Percentiles rank a stretch among this genome's conserved stretches.
Conservation (phyloP, 2,329 filamentous ascomycete genomes). For the Aureobasidium sp. region DNA sequence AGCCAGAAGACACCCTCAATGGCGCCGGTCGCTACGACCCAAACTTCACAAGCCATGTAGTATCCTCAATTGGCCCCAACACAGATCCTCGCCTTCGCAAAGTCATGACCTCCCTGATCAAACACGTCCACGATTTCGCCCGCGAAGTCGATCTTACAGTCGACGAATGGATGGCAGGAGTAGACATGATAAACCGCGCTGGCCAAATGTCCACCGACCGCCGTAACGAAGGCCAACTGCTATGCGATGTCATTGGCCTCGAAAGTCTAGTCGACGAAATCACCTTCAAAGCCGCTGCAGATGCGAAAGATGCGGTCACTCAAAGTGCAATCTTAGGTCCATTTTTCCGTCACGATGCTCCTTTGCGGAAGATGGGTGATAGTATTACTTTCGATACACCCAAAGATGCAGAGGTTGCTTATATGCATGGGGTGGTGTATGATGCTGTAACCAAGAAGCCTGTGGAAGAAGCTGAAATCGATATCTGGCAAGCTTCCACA, state of each 20-base stretch:
- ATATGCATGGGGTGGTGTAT: conserved; percentile 55
- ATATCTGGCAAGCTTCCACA: conserved; percentile 72
- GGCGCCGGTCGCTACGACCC: conserved; percentile 18
- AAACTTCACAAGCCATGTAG: conserved; percentile 27
- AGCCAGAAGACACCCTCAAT: conserved; percentile 8
- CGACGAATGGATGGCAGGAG: conserved; percentile 50
- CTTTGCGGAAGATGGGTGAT: conserved; percentile 58
- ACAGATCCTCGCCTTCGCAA: conserved; percentile 24
- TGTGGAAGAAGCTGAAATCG: conserved; percentile 56
- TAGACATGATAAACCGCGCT: conserved; percentile 51
- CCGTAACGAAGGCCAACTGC: conserved; percentile 54
- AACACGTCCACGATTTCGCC: conserved; percentile 51
- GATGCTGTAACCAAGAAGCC: conserved; percentile 55
- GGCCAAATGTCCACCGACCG: conserved; percentile 54
- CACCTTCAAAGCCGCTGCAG: conserved; percentile 55
- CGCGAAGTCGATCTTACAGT: conserved; percentile 50
- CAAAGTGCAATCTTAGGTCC: conserved; percentile 75
- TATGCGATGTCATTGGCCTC: conserved; percentile 50
- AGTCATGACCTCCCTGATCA: conserved; percentile 42
- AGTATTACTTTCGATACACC: conserved; percentile 50
- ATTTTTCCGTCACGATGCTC: conserved; percentile 71
- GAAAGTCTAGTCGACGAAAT: conserved; percentile 68
- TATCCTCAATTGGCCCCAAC: conserved; percentile 28
- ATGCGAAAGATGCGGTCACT: conserved; percentile 46
- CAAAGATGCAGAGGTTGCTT: conserved; percentile 45